Evolutionary conservation across 75 land plant species (phyloP), one percentile per base, ranked within the genome.

Genomic region (Cunninghamia lanceolata): DNA sequence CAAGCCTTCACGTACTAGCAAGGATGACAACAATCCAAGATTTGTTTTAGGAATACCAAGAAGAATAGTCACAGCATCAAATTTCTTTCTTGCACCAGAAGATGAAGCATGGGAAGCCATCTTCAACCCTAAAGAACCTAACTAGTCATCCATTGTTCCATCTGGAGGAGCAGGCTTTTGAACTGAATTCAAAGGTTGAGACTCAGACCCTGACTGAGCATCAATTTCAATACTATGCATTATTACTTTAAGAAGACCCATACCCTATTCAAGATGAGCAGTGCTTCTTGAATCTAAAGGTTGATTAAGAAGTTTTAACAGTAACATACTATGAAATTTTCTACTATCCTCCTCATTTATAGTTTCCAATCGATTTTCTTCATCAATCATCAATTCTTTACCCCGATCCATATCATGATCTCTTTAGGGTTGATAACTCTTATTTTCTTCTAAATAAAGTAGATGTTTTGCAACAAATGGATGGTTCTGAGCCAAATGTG

Each of bases 211-310:
- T n/a, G 89, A 90, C 83, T 89, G 85, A 87, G 40, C 89, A 77
- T 90, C n/a, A 35, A 78, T 84, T 39, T 83, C 85, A 59, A 89
- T 90, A 32, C 88, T 30, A 40, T 89, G 14, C 83, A 94, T n/a
- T n/a, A n/a, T n/a, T n/a, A n/a, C n/a, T n/a, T n/a, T n/a, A 38
- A 34, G 46, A 86, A 35, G 93, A 83, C 21, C 88, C 83, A 25
- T 86, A 80, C 34, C 99, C 97, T 98, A 99, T 83, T 98, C 99
- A 82, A 98, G 91, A 91, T 98, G 99, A 32, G 96, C 95, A 85
- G 94, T 92, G 89, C 99, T 98, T 82, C 97, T 94, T 85, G 92
- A 79, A n/a, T n/a, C n/a, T n/a, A n/a, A n/a, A n/a, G n/a, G n/a
- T n/a, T n/a, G n/a, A n/a, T n/a, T n/a, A n/a, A 98, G 83, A 56